Evolutionary conservation across 2,329 filamentous ascomycete species (phyloP).

Genomic region (Scedosporium apiospermum): DNA sequence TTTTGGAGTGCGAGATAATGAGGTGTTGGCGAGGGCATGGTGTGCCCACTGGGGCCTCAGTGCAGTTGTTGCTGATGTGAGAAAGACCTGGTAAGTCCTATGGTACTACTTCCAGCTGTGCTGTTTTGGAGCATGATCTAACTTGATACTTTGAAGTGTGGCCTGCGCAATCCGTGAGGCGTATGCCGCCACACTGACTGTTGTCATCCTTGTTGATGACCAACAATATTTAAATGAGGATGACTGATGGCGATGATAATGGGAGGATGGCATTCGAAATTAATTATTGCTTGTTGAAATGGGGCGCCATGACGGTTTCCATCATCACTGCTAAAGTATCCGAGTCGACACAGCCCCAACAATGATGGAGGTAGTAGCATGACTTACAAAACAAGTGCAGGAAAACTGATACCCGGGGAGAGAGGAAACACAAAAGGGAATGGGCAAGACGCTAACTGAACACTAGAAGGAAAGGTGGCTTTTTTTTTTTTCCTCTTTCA

Average conservation of each 20-base stretch:
- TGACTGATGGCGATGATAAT: background rate
- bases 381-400: no score
- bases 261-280: no score
- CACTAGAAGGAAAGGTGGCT: no score
- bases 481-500: no score
- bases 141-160: constrained; percentile 35
- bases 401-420: no score
- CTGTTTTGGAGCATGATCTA: background rate
- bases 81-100: constrained; percentile 52
- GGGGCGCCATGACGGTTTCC: no score
- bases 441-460: no score
- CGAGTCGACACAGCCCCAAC: no score
- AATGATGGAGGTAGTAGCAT: no score
- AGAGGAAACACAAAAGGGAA: no score
- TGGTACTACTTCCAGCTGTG: background rate
- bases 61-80: constrained; percentile 60
- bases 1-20: constrained; percentile 64
- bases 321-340: no score
- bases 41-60: constrained; percentile 66
- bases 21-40: constrained; percentile 68
- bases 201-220: constrained; percentile 57
- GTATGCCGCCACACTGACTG: constrained; percentile 62
- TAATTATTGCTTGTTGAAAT: no score
- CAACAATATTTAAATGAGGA: constrained; percentile 1
- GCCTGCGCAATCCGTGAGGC: constrained; percentile 67